Conservation (phyloP, 129 eudicot genomes). For the Tagetes erecta region DNA sequence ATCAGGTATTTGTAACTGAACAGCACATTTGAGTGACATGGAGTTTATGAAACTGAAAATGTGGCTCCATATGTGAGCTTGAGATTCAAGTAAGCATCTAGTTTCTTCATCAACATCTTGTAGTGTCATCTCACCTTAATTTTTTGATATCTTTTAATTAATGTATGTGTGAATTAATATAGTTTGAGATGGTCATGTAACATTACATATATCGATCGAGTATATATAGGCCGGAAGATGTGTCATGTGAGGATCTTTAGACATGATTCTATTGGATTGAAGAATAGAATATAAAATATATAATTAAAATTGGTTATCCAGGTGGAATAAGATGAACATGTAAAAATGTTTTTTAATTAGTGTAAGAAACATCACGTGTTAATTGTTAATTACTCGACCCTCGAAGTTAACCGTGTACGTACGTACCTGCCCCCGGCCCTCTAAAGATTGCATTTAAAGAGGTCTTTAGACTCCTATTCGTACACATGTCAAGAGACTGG, state of each 20-base stretch:
- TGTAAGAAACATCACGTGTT: not conserved
- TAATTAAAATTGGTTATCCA: not conserved
- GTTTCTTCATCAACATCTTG: not conserved
- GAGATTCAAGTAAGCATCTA: slow-evolving; percentile 1
- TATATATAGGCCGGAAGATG: too few relatives aligned
- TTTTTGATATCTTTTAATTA: not conserved
- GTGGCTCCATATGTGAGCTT: slow-evolving; percentile 15
- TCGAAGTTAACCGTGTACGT: not conserved
- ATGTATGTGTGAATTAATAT: not conserved
- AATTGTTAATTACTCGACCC: not conserved
- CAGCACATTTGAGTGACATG: slow-evolving; percentile 5
- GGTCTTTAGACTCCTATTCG: too few relatives aligned
- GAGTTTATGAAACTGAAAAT: slow-evolving; percentile 11
- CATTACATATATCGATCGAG: not conserved
- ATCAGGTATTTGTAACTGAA: slow-evolving; percentile 7
- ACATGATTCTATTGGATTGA: not conserved
- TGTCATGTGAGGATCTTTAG: not conserved
- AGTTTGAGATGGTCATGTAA: not conserved
- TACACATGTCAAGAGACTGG: too few relatives aligned
- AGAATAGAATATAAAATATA: not conserved
- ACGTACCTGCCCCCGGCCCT: too few relatives aligned
- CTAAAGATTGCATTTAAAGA: too few relatives aligned
- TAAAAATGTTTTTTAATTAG: not conserved
- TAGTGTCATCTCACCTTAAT: not conserved
- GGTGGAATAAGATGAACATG: not conserved